A percentile compares a stretch with the other conserved stretches of the same genome.
phyloP scores from a whole-genome alignment of 371 early-diverging fungal genomes.

The Scutellospora calospora region DNA sequence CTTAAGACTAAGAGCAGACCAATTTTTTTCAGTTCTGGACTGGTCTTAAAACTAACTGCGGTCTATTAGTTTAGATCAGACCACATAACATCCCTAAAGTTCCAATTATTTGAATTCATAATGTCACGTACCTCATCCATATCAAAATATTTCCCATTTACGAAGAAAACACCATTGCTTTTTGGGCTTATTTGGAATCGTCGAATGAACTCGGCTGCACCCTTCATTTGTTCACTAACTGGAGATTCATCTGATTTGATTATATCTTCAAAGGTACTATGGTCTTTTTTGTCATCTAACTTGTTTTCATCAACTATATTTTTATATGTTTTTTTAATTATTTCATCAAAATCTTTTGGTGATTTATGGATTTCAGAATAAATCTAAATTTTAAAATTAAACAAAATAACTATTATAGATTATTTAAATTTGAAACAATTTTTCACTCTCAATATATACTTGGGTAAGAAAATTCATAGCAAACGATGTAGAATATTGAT shows the following conservation, averaged over 20 bases:
- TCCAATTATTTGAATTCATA: not conserved
- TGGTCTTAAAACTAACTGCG: too few relatives aligned
- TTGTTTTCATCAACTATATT: not conserved
- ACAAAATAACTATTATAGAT: not conserved
- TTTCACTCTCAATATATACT: not conserved
- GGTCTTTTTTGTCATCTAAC: not conserved
- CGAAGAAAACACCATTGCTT: conserved; percentile 65
- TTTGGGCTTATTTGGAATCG: conserved; percentile 49
- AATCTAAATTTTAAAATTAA: conserved; percentile 1
- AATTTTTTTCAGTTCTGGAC: too few relatives aligned
- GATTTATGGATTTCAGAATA: not conserved
- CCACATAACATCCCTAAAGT: too few relatives aligned
- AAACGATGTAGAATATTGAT: conserved; percentile 47
- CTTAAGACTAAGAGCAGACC: too few relatives aligned
- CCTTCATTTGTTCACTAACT: conserved; percentile 33
- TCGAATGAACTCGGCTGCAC: conserved; percentile 46
- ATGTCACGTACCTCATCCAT: conserved; percentile 61
- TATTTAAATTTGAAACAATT: too few relatives aligned
- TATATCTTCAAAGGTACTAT: conserved; percentile 16
- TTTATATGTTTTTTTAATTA: not conserved
- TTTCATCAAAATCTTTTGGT: not conserved
- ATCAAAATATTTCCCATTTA: conserved; percentile 81
- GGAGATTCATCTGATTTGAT: not conserved
- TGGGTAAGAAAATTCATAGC: not conserved
- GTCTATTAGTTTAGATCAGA: too few relatives aligned